Conservation (phyloP, 371 early-diverging fungal species). For the Mortierella sp. region DNA sequence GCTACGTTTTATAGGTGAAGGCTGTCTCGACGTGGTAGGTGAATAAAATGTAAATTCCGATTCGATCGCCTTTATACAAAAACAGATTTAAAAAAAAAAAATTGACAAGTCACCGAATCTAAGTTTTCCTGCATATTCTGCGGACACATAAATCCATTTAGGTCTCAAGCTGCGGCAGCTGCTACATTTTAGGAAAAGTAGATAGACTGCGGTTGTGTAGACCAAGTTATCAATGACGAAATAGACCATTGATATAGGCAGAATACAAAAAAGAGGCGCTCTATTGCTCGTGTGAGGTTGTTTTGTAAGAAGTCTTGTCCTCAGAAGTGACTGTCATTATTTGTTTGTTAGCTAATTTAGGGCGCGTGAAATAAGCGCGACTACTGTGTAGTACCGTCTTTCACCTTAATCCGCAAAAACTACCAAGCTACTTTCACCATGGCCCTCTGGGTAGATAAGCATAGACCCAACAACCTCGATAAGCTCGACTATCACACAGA, state of each 20-base stretch:
- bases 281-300: no score
- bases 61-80: neutral
- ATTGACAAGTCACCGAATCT: neutral
- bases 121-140: neutral
- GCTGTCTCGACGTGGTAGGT: neutral
- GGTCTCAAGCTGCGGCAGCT: neutral
- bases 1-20: neutral
- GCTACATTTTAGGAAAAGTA: neutral
- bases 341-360: slow-evolving; percentile 2
- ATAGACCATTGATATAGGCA: no score
- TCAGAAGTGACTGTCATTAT: neutral
- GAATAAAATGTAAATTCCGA: neutral
- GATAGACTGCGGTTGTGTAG: neutral
- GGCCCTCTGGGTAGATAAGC: slow-evolving; percentile 98
- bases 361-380: slow-evolving; percentile 3
- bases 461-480: slow-evolving; percentile 91
- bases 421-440: slow-evolving; percentile 38
- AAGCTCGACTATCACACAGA: slow-evolving; percentile 87
- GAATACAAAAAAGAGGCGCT: no score
- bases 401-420: neutral
- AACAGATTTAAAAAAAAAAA: neutral
- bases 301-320: no score
- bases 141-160: neutral
- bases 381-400: slow-evolving; percentile 2
- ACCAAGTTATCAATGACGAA: neutral